Evolutionary conservation across 345 rosid species (phyloP).

Genomic region (Fremontodendron californicum): DNA sequence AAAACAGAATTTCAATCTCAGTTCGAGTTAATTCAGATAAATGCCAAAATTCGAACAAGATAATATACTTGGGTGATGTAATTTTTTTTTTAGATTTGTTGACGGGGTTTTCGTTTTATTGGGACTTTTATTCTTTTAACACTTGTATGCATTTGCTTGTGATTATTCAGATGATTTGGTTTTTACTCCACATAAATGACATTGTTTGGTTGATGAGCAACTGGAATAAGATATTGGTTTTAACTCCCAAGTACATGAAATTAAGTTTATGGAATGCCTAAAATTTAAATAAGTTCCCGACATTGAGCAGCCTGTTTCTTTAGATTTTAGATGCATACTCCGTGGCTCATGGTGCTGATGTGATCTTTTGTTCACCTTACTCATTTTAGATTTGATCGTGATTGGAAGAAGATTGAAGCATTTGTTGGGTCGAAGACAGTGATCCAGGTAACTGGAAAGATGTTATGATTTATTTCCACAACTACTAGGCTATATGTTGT

Average conservation of each 20-base stretch:
- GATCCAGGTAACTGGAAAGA: slow-evolving; percentile 55
- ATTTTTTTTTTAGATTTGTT: background rate
- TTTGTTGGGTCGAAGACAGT: slow-evolving; percentile 90
- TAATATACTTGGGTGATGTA: background rate
- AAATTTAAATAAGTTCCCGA: background rate
- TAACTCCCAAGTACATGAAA: background rate
- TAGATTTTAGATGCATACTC: background rate
- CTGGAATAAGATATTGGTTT: background rate
- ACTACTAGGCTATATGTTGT: background rate
- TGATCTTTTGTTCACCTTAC: slow-evolving; percentile 1
- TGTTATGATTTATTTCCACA: background rate
- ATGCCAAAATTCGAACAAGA: background rate
- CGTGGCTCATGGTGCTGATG: background rate
- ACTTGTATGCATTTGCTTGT: background rate
- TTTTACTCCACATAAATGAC: background rate
- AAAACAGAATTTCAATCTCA: background rate
- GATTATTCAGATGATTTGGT: background rate
- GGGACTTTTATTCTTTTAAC: background rate
- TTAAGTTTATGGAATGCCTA: background rate
- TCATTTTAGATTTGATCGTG: slow-evolving; percentile 72
- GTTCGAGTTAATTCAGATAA: background rate
- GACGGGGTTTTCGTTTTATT: background rate
- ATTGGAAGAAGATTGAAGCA: slow-evolving; percentile 95
- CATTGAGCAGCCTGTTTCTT: background rate
- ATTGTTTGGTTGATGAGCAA: no score